Percentiles rank a stretch among this genome's conserved stretches.
Evolutionary conservation across 2,329 filamentous ascomycete genomes (phyloP).

Genomic region (Arthrobotrys conoides): DNA sequence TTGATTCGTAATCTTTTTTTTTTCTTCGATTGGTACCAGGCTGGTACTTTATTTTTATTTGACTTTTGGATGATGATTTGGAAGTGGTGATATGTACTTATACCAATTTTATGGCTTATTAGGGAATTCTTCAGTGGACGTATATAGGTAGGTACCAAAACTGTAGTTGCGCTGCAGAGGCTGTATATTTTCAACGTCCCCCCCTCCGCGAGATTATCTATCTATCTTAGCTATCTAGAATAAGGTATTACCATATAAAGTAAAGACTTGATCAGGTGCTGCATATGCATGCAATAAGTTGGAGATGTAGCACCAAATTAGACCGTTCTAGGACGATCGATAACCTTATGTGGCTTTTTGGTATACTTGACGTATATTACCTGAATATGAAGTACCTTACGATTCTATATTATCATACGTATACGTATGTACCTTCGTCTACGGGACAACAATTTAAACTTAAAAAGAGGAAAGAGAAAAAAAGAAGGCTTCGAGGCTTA

Average conservation of each 20-base stretch:
- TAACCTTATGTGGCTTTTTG: background rate
- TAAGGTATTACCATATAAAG: slow-evolving; percentile 4
- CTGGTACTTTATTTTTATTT: background rate
- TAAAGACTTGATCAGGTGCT: slow-evolving; percentile 6
- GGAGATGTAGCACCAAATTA: background rate
- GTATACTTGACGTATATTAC: background rate
- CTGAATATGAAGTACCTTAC: no score
- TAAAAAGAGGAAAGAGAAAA: background rate
- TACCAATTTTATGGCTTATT: no score
- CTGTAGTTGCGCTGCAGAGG: background rate
- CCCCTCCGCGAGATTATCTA: background rate
- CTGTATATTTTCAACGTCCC: background rate
- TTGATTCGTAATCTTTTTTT: slow-evolving; percentile 19
- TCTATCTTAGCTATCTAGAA: background rate
- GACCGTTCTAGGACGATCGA: background rate
- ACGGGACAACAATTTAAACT: background rate
- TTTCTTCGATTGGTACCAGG: background rate
- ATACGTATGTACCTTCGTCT: background rate
- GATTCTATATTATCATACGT: background rate
- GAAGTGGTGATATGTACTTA: no score
- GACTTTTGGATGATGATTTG: no score
- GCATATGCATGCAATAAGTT: background rate
- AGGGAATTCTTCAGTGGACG: no score
- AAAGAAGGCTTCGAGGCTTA: slow-evolving; percentile 56
- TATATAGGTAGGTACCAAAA: background rate